Percentiles rank a stretch among this genome's conserved stretches.
phyloP scores from a whole-genome alignment of 1,284 basidiomycete genomes.

The Bothia castanella region DNA sequence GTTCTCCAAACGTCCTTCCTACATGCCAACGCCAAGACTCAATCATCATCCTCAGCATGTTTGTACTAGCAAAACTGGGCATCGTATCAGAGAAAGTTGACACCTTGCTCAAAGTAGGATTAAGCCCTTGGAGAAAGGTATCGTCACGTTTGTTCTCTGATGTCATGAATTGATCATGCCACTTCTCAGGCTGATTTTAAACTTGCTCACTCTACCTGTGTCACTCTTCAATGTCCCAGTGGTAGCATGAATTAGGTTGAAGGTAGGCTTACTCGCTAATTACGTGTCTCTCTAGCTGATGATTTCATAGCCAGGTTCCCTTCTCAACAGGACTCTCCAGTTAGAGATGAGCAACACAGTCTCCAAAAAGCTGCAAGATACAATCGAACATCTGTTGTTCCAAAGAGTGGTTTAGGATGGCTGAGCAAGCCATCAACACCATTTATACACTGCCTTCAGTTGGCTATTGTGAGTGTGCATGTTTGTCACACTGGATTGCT shows the following conservation, averaged over 20 bases:
- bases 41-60: constrained; percentile 94
- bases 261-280: constrained; percentile 45
- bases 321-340: constrained; percentile 83
- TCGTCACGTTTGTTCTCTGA: constrained; percentile 3
- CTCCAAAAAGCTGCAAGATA: constrained; percentile 79
- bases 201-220: constrained; percentile 90
- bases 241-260: constrained; percentile 98
- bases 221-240: constrained; percentile 87
- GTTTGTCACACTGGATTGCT: too few species aligned
- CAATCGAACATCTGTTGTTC: constrained; percentile 71
- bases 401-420: constrained; percentile 95
- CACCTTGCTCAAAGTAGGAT: constrained; percentile 81
- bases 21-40: constrained; percentile 86
- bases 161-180: not conserved
- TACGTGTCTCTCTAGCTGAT: not conserved
- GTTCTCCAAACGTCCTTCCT: constrained; percentile 70
- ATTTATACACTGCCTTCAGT: too few species aligned
- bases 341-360: constrained; percentile 87
- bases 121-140: constrained; percentile 83
- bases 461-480: too few species aligned
- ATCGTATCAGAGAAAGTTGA: constrained; percentile 90
- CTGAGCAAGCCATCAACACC: constrained; percentile 96
- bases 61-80: constrained; percentile 80
- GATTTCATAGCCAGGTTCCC: constrained; percentile 55
- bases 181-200: constrained; percentile 71